Evolutionary conservation across 1,284 basidiomycete species (phyloP), one percentile per base, ranked within the genome.

Genomic region (Puccinia novopanici): DNA sequence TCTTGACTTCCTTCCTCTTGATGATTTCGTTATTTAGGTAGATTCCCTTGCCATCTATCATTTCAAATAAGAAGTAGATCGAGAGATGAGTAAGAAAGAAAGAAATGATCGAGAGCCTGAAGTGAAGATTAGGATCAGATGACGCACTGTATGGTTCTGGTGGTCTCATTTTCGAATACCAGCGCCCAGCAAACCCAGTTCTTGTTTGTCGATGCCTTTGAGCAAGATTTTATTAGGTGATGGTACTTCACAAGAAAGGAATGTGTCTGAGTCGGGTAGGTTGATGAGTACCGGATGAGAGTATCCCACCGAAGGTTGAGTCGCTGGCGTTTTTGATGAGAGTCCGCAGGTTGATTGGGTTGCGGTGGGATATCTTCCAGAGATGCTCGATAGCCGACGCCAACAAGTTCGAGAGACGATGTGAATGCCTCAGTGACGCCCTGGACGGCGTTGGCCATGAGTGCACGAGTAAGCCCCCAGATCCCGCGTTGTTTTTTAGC

Each of bases 391-490:
- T 95, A 99, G 1, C 96, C 96, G 57, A 99, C 95, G 52, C 96
- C 97, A 81, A 98, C 96, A 81, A 99, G 89, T 83, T 91, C 91
- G 27, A 99, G 86, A 17, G 92, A 91, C 10, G 93, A 89, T 0
- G 89, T 89, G 87, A 94, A 98, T 0, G 95, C 95, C 82, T 91
- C 89, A 0, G 92, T 91, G 87, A 98, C 95, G 72, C 97, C 97
- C 22, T 88, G 88, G 82, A 98, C 89, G 22, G 95, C 95, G 85
- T 99, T 99, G 82, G 89, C 88, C 84, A 98, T 91, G 81, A 95
- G 89, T 0, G 94, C 92, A 70, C 96, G 91, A 2, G 94, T 96
- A 59, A 93, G 90, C 15, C 96, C 96, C 96, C 96, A 99, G 88
- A 94, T 91, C 71, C 91, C 90, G 57, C 93, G 89, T 86, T 97